These are phyloP conservation scores for Paracamarosporium sp. DNA, from an alignment of 2,329 filamentous ascomycete genomes.

Conservation along the genomic window DNA sequence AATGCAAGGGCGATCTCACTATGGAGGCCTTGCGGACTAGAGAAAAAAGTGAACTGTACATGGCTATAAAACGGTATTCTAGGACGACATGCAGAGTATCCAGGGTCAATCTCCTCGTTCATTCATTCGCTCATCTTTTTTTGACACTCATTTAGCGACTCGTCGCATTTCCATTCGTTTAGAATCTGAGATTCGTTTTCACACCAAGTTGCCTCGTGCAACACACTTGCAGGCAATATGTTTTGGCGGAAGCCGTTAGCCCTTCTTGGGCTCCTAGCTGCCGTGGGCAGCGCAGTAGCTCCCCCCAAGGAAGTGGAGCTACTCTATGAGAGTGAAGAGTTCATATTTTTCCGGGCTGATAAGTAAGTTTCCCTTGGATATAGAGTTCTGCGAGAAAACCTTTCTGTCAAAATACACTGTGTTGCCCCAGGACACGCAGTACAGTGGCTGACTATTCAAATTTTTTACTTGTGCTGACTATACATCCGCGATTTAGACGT, in stretches of 20 bases:
- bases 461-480: conserved; percentile 1
- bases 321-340: neutral
- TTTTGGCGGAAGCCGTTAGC: conserved; percentile 1
- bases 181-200: neutral
- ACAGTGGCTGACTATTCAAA: neutral
- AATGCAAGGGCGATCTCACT: neutral
- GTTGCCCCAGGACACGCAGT: conserved; percentile 3
- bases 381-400: neutral
- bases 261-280: conserved; percentile 1
- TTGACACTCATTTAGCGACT: conserved; percentile 1
- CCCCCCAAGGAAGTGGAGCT: conserved; percentile 1
- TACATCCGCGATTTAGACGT: conserved; percentile 4
- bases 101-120: neutral
- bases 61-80: neutral
- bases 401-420: neutral
- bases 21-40: neutral
- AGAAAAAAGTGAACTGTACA: neutral
- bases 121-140: conserved; percentile 1
- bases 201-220: neutral
- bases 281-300: conserved; percentile 5
- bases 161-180: neutral
- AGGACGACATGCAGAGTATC: conserved; percentile 1
- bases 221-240: conserved; percentile 1
- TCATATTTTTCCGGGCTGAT: conserved; percentile 2
- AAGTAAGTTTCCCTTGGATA: neutral